Base-by-base conservation (phyloP, 352 stramenopile genomes). In the Thraustochytrium striatum region DNA sequence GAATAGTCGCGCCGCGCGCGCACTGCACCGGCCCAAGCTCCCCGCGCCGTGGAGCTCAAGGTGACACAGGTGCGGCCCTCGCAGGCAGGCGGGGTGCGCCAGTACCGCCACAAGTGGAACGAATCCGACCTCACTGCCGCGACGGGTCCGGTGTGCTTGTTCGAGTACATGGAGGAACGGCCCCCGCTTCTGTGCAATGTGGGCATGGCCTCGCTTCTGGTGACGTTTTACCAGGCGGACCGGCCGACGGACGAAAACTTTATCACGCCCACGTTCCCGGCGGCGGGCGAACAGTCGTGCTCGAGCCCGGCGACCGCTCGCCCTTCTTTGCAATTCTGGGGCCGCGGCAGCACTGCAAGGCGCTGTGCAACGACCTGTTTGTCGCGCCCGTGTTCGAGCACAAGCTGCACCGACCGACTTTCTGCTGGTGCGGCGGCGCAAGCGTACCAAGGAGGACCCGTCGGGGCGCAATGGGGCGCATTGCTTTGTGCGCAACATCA, bases 151-250 rank as follows among this genome's bases (percentile, higher is more conserved):
- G 47, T 75, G 19, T 75, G 65, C 47, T 41, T 85, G 16, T 65
- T 85, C 9, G 82, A 85, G 72, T 85, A 85, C 61, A 69, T 84
- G 39, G 82, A 85, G 72, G 78, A 85, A 65, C 47, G 78, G 7
- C 82, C 82, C 9, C 82, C 82, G 8, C 79, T 85, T 1, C 25
- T 85, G 28, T 62, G 69, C 28, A 59, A 57, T n/a, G 57, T 69
- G 35, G 82, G 82, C 50, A 85, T 85, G 82, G 82, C 82, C 36
- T 82, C 59, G 21, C 69, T 55, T 5, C 38, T 85, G 16, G 68
- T 83, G 13, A 83, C 75, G 57, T 85, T 79, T 70, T 70, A 79
- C 35, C 58, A 78, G 62, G 59, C 58, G 8, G 50, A 81, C 33
- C 39, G 28, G 72, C 43, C 25, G 35, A 72, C 59, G 21, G 43